Conservation (phyloP, 805 yeast genomes). For the Metschnikowia orientalis region DNA sequence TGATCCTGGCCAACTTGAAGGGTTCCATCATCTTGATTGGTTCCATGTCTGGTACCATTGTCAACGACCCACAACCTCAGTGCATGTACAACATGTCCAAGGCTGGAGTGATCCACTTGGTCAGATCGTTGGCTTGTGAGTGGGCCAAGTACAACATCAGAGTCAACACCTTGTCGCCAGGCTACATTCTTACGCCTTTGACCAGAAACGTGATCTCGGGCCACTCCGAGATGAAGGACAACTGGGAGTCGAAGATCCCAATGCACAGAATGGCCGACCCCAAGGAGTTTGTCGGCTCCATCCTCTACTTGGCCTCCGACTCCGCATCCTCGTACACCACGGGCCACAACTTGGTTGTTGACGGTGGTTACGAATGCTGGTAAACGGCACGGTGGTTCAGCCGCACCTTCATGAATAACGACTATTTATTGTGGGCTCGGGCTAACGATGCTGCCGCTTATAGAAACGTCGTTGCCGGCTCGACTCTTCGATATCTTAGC, state of each 20-base stretch:
- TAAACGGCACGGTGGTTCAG: slow-evolving; percentile 24
- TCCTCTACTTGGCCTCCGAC: slow-evolving; percentile 67
- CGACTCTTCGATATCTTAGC: too few species aligned
- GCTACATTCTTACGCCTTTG: slow-evolving; percentile 75
- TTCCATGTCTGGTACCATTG: slow-evolving; percentile 77
- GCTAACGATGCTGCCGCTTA: too few species aligned
- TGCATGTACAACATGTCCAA: slow-evolving; percentile 79
- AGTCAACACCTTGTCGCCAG: slow-evolving; percentile 76
- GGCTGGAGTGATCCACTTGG: slow-evolving; percentile 82
- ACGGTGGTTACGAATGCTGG: slow-evolving; percentile 88
- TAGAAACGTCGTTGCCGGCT: too few species aligned
- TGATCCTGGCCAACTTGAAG: slow-evolving; percentile 49
- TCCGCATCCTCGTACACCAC: slow-evolving; percentile 76
- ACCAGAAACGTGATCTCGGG: slow-evolving; percentile 67
- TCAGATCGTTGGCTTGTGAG: slow-evolving; percentile 70
- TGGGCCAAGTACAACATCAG: slow-evolving; percentile 77
- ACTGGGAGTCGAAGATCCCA: slow-evolving; percentile 72
- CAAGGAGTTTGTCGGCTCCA: slow-evolving; percentile 73
- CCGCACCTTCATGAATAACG: too few species aligned
- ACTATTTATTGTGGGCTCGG: too few species aligned
- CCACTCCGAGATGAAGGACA: slow-evolving; percentile 55
- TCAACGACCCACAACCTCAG: slow-evolving; percentile 76
- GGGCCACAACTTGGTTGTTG: slow-evolving; percentile 77
- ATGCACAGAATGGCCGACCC: slow-evolving; percentile 84
- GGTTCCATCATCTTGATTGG: slow-evolving; percentile 68